A percentile compares a stretch with the other conserved stretches of the same genome.
Evolutionary conservation across 2,329 filamentous ascomycete species (phyloP).

Genomic region (Pseudogymnoascus sp.): DNA sequence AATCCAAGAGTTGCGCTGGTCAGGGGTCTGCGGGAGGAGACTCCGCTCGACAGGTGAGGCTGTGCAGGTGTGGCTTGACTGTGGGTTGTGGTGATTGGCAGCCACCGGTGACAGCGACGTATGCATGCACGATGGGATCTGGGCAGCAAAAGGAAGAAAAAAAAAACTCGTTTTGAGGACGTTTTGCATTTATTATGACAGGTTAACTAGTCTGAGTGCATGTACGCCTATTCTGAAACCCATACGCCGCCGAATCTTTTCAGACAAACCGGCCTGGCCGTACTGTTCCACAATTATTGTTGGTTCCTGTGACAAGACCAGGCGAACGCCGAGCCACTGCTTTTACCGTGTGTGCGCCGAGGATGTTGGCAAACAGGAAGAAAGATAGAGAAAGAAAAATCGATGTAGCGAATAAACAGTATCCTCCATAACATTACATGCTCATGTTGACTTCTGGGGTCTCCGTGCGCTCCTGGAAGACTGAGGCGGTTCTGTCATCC

Average conservation of each 20-base stretch:
- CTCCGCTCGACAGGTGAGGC: conserved; percentile 2
- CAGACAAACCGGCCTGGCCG: neutral
- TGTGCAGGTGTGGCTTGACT: neutral
- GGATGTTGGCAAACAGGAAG: neutral
- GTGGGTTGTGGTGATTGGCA: neutral
- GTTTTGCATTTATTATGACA: conserved; percentile 3
- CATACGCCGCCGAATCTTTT: neutral
- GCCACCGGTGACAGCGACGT: neutral
- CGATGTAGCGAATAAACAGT: neutral
- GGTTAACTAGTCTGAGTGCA: neutral
- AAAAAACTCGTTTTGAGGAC: neutral
- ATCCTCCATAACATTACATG: neutral
- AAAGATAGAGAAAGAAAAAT: neutral
- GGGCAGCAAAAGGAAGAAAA: neutral
- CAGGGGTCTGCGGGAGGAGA: neutral
- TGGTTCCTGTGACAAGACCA: neutral
- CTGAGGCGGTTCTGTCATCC: neutral
- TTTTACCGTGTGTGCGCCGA: neutral
- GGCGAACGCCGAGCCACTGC: neutral
- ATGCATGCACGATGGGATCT: neutral
- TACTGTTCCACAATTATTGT: neutral
- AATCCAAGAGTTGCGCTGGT: neutral
- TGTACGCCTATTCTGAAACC: conserved; percentile 1
- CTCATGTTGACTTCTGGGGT: neutral
- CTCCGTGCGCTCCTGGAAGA: neutral